Base-by-base conservation (phyloP, 257 asterid genomes). In the Leonotis leonurus region DNA sequence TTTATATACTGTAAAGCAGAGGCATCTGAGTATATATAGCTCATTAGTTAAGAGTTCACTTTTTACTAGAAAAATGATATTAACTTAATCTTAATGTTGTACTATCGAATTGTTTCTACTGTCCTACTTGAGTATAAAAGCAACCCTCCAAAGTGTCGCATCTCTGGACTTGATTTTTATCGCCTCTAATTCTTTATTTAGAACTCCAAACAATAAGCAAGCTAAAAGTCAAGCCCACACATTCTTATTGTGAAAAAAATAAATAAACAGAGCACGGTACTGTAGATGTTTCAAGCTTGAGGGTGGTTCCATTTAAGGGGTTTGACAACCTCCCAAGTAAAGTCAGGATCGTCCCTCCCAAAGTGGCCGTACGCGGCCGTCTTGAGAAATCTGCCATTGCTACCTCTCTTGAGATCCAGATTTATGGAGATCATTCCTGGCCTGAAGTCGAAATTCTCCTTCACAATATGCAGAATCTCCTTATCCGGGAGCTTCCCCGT, bases 361-460 rank as follows among this genome's bases (percentile, higher is more conserved):
- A 74, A 74, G 56, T 74, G 79, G 9, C 79, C 79, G 20, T 74
- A 69, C 14, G 79, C 79, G 16, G 79, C 79, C 5, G 79, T 74
- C 73, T 74, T 74, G 39, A 74, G 65, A 67, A 74, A 74, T 45
- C 79, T 69, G 14, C 70, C 75, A 21, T 65, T 69, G 52, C 66
- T 72, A 8, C 79, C 79, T 53, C 79, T 64, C 73, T 74, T 74
- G 18, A 74, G 75, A 53, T 74, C 79, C 54, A 74, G 57, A 56
- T 69, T 37, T 1, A 74, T 74, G 11, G 79, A 69, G 24, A 74
- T 74, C 79, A 74, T 74, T 26, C 79, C 79, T 0, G 75, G 79
- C 71, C 78, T 63, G 56, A 73, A 73, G 75, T 73, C 78, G 6
- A 73, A 73, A 12, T 35, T 55, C 73, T 75, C 73, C 76, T 75